Evolutionary conservation across 331 rosid genomes (phyloP).

Genomic region (Telfairia occidentalis): DNA sequence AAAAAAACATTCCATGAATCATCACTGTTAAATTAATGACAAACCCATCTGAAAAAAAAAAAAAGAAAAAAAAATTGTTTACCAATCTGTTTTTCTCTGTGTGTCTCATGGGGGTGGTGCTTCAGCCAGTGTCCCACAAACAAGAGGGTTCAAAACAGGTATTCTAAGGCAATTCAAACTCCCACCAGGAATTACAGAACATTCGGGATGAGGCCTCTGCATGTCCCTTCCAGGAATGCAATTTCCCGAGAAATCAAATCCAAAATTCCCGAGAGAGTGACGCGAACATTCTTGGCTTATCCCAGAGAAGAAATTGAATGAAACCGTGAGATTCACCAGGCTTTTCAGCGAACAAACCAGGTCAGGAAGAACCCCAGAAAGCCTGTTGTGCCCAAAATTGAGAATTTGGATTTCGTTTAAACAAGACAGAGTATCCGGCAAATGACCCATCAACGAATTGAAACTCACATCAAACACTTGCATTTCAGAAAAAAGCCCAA

Average conservation of each 20-base stretch:
- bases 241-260: conserved; percentile 75
- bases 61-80: too few relatives aligned
- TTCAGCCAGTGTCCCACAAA: conserved; percentile 41
- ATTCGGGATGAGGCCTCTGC: conserved; percentile 88
- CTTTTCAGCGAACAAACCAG: conserved; percentile 56
- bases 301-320: conserved; percentile 95
- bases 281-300: conserved; percentile 62
- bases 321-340: conserved; percentile 63
- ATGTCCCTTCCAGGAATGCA: conserved; percentile 73
- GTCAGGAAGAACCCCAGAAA: conserved; percentile 83
- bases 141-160: conserved; percentile 57
- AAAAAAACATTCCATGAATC: not conserved
- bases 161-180: conserved; percentile 68
- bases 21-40: not conserved
- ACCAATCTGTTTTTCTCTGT: too few relatives aligned
- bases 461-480: conserved; percentile 80
- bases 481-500: conserved; percentile 74
- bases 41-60: not conserved
- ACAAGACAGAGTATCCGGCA: conserved; percentile 84
- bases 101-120: too few relatives aligned
- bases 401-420: conserved; percentile 61
- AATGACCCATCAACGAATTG: conserved; percentile 73
- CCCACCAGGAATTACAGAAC: conserved; percentile 70
- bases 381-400: conserved; percentile 71
- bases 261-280: conserved; percentile 47